Percentiles rank a stretch among this genome's conserved stretches.
Conservation (phyloP, 768 basidiomycete genomes). For the Trametes meyenii region DNA sequence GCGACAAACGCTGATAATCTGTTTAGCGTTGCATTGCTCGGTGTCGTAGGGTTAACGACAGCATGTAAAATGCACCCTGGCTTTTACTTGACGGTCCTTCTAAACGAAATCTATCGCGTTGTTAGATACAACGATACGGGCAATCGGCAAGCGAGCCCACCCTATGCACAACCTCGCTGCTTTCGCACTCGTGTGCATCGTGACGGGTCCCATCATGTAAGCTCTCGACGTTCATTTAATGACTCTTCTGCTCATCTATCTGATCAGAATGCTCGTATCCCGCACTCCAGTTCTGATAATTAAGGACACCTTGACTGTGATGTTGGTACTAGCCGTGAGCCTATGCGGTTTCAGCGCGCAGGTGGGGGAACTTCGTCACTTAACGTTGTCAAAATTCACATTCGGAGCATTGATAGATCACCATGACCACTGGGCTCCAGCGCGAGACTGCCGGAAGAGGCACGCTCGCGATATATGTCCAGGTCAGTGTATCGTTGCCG, state of each 20-base stretch:
- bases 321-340: conserved; percentile 51
- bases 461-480: conserved; percentile 60
- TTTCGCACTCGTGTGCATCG: conserved; percentile 61
- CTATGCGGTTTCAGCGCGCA: conserved; percentile 53
- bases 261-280: conserved; percentile 45
- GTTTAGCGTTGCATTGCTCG: conserved; percentile 59
- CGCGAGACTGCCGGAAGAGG: conserved; percentile 68
- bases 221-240: conserved; percentile 6
- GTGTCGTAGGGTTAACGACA: conserved; percentile 64
- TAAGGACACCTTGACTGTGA: conserved; percentile 44
- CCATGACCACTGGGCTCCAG: conserved; percentile 64
- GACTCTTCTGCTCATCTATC: neutral
- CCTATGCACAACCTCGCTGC: conserved; percentile 71
- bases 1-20: neutral
- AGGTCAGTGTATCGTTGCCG: conserved; percentile 36
- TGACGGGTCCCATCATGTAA: conserved; percentile 38
- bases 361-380: no score
- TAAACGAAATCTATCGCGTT: neutral
- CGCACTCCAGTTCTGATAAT: conserved; percentile 49
- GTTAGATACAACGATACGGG: conserved; percentile 55
- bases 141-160: conserved; percentile 77
- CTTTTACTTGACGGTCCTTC: neutral
- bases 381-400: neutral
- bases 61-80: conserved; percentile 54
- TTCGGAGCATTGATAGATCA: conserved; percentile 39